Percentiles rank a stretch among this genome's conserved stretches.
Conservation (phyloP, 23 red algal species). For the Gracilaria domingensis region DNA sequence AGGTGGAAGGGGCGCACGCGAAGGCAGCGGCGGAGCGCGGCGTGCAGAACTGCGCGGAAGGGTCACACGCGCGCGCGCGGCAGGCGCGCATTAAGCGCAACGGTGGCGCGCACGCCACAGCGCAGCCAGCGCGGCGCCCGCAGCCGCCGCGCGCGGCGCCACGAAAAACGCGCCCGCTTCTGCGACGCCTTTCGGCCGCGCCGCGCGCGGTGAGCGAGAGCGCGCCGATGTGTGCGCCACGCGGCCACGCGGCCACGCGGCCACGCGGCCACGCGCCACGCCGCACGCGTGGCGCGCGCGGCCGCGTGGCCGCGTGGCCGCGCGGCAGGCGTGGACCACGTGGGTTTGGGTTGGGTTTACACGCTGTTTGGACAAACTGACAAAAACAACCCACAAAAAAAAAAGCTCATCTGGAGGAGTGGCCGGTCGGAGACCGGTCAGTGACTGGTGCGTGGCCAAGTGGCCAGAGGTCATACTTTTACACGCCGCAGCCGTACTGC, state of each 20-base stretch:
- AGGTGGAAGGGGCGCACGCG: no score
- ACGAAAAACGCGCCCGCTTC: no score
- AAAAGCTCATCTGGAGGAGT: background rate
- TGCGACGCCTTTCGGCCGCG: no score
- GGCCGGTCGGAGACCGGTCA: background rate
- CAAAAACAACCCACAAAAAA: background rate
- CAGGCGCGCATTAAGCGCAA: background rate
- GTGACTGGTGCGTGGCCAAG: background rate
- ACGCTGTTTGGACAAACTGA: background rate
- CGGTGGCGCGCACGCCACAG: background rate
- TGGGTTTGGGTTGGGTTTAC: no score
- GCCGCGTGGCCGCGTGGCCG: no score
- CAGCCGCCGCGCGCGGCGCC: no score
- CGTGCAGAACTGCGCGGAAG: background rate
- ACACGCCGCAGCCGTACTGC: background rate
- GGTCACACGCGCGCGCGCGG: background rate
- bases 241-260: slow-evolving; percentile 3
- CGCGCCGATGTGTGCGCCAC: no score
- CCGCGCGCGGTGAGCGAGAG: no score
- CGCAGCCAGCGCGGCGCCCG: background rate
- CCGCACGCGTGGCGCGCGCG: no score
- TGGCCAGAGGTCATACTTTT: background rate
- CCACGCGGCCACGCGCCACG: background rate
- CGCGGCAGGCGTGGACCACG: no score
- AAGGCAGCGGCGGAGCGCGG: background rate